phyloP scores from a whole-genome alignment of 2,329 filamentous ascomycete species.

The Hypocreales sp. region DNA sequence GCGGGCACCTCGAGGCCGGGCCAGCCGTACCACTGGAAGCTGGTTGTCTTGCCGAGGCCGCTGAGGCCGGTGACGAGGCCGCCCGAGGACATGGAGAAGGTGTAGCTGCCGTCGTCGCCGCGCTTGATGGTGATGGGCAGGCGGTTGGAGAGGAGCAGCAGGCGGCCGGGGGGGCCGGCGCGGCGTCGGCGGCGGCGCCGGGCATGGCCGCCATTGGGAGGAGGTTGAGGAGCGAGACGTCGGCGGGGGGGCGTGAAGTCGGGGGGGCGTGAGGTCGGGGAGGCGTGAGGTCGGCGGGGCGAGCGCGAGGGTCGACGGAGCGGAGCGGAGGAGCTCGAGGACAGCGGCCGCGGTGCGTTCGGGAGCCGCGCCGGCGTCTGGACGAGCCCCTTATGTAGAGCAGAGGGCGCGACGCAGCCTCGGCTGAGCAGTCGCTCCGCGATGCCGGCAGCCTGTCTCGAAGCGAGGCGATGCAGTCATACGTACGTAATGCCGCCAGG shows the following conservation, averaged over 20 bases:
- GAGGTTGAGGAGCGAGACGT: too few relatives aligned
- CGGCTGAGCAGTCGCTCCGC: neutral
- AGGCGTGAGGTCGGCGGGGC: neutral
- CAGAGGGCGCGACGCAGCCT: too few relatives aligned
- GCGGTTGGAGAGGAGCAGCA: constrained; percentile 86
- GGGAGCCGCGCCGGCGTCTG: too few relatives aligned
- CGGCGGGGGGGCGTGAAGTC: too few relatives aligned
- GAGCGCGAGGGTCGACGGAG: neutral
- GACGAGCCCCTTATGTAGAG: too few relatives aligned
- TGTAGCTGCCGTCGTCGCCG: constrained; percentile 78
- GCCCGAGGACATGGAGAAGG: constrained; percentile 92
- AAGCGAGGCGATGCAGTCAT: too few relatives aligned
- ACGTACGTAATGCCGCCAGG: too few relatives aligned
- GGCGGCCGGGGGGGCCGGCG: constrained; percentile 24
- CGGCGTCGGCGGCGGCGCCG: constrained; percentile 16
- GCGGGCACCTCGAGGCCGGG: constrained; percentile 85
- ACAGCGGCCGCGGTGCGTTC: too few relatives aligned
- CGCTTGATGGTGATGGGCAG: constrained; percentile 95
- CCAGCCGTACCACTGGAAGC: constrained; percentile 98
- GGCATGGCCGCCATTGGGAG: constrained; percentile 12
- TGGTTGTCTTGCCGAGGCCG: constrained; percentile 80
- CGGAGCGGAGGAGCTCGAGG: too few relatives aligned
- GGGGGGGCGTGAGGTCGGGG: neutral
- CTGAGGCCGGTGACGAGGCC: constrained; percentile 89
- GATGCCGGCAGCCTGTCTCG: too few relatives aligned